Evolutionary conservation across 2,329 filamentous ascomycete species (phyloP).

Genomic region (Penicillium sp.): DNA sequence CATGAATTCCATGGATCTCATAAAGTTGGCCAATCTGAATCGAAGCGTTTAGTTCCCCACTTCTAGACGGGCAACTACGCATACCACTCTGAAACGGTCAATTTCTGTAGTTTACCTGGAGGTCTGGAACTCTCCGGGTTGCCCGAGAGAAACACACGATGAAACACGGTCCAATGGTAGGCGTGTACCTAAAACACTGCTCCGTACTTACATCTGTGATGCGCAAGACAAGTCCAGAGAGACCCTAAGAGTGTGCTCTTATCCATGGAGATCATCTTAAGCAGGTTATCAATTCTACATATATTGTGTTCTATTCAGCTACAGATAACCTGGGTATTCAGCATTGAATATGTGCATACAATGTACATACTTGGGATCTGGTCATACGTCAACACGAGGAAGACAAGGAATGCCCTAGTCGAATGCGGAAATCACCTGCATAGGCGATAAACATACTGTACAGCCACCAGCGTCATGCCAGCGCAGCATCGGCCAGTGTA

Average conservation of each 20-base stretch:
- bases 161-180: neutral
- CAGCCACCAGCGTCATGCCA: conserved; percentile 20
- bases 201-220: neutral
- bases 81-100: neutral
- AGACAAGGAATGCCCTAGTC: conserved; percentile 15
- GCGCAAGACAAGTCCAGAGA: neutral
- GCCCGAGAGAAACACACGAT: neutral
- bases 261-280: neutral
- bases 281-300: neutral
- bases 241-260: neutral
- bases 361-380: neutral
- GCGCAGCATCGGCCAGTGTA: neutral
- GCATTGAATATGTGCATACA: no score
- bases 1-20: no score
- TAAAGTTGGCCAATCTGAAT: no score
- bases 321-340: no score
- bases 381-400: conserved; percentile 5
- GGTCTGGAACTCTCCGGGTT: neutral
- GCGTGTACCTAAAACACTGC: neutral
- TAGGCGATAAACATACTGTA: conserved; percentile 3
- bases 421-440: conserved; percentile 2
- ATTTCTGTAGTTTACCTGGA: conserved; percentile 1
- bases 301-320: neutral
- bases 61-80: neutral
- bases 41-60: neutral